A percentile compares a stretch with the other conserved stretches of the same genome.
These are phyloP conservation scores for Tilletia caries DNA, from an alignment of 1,284 basidiomycete species.

Conservation along the genomic window DNA sequence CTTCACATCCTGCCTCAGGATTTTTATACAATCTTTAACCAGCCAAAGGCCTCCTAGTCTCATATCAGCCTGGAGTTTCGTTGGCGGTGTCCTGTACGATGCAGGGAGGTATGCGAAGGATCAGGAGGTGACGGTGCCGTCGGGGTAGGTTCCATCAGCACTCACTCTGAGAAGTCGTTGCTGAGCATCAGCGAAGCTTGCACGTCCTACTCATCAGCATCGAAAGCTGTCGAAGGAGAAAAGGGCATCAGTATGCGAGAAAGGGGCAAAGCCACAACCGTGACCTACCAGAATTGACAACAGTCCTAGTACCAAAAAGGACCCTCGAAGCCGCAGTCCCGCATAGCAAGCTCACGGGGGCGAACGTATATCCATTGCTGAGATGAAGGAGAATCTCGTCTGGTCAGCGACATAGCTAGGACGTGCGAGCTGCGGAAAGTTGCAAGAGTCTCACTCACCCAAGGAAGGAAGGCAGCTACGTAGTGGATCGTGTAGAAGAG, in stretches of 20 bases:
- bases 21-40: too few relatives aligned
- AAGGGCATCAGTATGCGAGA: background rate
- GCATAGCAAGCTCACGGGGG: background rate
- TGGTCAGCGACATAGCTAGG: background rate
- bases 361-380: background rate
- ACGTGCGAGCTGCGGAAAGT: background rate
- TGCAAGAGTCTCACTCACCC: background rate
- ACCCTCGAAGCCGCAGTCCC: constrained; percentile 1
- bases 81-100: too few relatives aligned
- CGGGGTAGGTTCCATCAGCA: background rate
- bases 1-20: too few relatives aligned
- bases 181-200: background rate
- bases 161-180: background rate
- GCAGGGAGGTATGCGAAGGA: background rate
- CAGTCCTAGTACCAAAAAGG: background rate
- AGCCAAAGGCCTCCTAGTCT: too few relatives aligned
- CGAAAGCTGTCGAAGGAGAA: background rate
- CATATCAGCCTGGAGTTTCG: too few relatives aligned
- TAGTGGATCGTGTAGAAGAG: background rate
- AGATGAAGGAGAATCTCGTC: background rate
- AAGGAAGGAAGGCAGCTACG: background rate
- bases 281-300: background rate
- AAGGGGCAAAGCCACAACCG: background rate
- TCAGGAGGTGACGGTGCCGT: background rate
- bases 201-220: background rate